Conservation (phyloP, 2,329 filamentous ascomycete genomes). For the Cladobotryum mycophilum region DNA sequence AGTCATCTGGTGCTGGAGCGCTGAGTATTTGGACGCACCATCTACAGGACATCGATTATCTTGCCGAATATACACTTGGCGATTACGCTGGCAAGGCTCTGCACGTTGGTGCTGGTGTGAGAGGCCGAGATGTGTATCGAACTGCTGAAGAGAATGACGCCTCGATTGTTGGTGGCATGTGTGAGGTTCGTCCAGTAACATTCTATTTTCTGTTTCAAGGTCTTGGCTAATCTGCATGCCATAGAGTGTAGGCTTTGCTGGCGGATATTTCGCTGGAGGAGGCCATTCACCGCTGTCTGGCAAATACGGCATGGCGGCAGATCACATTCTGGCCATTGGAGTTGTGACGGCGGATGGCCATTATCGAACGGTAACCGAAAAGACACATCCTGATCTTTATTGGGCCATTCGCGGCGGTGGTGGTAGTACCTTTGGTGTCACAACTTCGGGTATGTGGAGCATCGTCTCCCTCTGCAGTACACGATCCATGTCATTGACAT, state of each 20-base stretch:
- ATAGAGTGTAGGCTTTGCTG: constrained; percentile 50
- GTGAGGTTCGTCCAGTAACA: constrained; percentile 23
- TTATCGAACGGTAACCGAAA: constrained; percentile 35
- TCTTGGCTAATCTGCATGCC: neutral
- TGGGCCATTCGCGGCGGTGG: constrained; percentile 45
- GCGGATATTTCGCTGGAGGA: constrained; percentile 50
- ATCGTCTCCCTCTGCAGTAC: too few species aligned
- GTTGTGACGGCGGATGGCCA: constrained; percentile 41
- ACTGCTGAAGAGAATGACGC: constrained; percentile 49
- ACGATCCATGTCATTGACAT: too few species aligned
- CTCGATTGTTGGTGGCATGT: constrained; percentile 51
- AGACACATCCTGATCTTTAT: constrained; percentile 34
- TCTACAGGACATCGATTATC: constrained; percentile 35
- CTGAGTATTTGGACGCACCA: constrained; percentile 52
- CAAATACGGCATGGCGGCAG: constrained; percentile 40
- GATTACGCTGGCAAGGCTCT: too few species aligned
- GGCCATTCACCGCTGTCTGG: neutral
- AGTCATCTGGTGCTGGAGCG: constrained; percentile 53
- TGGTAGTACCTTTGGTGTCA: constrained; percentile 13
- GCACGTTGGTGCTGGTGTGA: constrained; percentile 14
- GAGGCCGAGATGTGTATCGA: constrained; percentile 30
- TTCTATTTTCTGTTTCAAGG: neutral
- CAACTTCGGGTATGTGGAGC: constrained; percentile 22
- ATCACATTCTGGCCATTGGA: constrained; percentile 42
- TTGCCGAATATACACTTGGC: too few species aligned